A percentile compares a stretch with the other conserved stretches of the same genome.
Evolutionary conservation across 2,329 filamentous ascomycete species (phyloP).

Genomic region (Metarhizium robertsii): DNA sequence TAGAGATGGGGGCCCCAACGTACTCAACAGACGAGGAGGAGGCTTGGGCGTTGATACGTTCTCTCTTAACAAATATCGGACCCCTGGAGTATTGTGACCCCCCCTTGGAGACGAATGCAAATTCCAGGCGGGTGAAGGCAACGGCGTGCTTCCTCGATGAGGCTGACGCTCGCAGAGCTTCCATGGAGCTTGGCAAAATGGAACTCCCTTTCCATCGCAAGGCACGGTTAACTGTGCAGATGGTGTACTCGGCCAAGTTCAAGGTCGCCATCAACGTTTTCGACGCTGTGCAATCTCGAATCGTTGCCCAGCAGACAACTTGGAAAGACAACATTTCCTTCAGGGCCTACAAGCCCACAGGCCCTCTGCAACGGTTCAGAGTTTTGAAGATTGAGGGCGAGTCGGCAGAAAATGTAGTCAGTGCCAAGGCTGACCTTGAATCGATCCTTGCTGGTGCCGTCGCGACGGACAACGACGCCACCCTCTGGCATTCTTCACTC

Average conservation of each 20-base stretch:
- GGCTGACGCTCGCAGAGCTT: constrained; percentile 26
- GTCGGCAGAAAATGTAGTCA: constrained; percentile 16
- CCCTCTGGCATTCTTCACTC: constrained; percentile 24
- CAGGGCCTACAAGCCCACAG: constrained; percentile 1
- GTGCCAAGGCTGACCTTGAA: constrained; percentile 22
- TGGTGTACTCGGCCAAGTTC: constrained; percentile 27
- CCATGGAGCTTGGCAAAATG: constrained; percentile 19
- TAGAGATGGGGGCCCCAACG: constrained; percentile 12
- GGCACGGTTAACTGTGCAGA: constrained; percentile 25
- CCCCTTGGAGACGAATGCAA: constrained; percentile 9
- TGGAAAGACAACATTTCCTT: constrained; percentile 23
- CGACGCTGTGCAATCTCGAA: constrained; percentile 16
- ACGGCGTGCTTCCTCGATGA: constrained; percentile 28
- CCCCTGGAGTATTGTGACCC: constrained; percentile 24
- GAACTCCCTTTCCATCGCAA: constrained; percentile 19
- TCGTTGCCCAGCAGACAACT: constrained; percentile 14
- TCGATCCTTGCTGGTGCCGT: constrained; percentile 22
- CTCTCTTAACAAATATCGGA: constrained; percentile 20
- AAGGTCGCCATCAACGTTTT: constrained; percentile 26
- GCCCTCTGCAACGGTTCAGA: constrained; percentile 11
- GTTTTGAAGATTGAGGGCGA: constrained; percentile 29
- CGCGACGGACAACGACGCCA: constrained; percentile 12
- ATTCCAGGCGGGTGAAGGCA: constrained; percentile 24
- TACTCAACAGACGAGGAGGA: constrained; percentile 10
- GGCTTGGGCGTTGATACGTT: constrained; percentile 15